Evolutionary conservation across 768 basidiomycete genomes (phyloP).

Genomic region (Mycena alexandri): DNA sequence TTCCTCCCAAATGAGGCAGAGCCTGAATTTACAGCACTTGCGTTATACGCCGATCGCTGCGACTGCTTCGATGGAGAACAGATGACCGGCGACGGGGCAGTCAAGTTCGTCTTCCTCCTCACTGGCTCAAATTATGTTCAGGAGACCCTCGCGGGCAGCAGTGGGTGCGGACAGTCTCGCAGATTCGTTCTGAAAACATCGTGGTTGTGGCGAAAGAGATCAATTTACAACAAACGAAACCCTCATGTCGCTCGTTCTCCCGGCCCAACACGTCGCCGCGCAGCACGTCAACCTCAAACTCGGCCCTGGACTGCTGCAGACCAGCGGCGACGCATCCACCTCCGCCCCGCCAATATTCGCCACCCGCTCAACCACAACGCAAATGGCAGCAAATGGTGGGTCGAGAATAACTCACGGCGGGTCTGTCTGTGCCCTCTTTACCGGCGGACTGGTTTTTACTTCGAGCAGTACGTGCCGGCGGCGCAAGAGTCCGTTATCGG

Average conservation of each 20-base stretch:
- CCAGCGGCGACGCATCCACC: slow-evolving; percentile 44
- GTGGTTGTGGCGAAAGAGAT: too few relatives aligned
- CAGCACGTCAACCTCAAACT: slow-evolving; percentile 86
- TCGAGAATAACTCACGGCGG: slow-evolving; percentile 87
- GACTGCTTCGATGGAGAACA: too few relatives aligned
- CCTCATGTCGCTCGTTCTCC: slow-evolving; percentile 64
- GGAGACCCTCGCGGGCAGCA: too few relatives aligned
- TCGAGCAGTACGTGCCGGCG: slow-evolving; percentile 87
- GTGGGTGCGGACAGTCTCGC: too few relatives aligned
- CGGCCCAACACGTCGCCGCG: slow-evolving; percentile 83
- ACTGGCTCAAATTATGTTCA: too few relatives aligned
- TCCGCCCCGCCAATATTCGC: slow-evolving; percentile 58
- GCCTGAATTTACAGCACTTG: too few relatives aligned
- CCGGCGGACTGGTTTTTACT: slow-evolving; percentile 16
- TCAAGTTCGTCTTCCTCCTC: too few relatives aligned
- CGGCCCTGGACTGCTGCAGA: slow-evolving; percentile 84
- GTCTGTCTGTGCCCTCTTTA: slow-evolving; percentile 61
- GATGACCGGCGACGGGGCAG: too few relatives aligned
- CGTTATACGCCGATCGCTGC: too few relatives aligned
- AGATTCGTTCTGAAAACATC: too few relatives aligned
- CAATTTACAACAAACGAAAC: too few relatives aligned
- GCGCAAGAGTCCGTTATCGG: slow-evolving; percentile 92
- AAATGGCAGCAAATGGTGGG: slow-evolving; percentile 87
- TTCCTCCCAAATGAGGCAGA: too few relatives aligned
- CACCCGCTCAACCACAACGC: slow-evolving; percentile 77